Percentiles rank a stretch among this genome's conserved stretches.
Conservation (phyloP, 1,284 basidiomycete species). For the Wallemia mellicola region DNA sequence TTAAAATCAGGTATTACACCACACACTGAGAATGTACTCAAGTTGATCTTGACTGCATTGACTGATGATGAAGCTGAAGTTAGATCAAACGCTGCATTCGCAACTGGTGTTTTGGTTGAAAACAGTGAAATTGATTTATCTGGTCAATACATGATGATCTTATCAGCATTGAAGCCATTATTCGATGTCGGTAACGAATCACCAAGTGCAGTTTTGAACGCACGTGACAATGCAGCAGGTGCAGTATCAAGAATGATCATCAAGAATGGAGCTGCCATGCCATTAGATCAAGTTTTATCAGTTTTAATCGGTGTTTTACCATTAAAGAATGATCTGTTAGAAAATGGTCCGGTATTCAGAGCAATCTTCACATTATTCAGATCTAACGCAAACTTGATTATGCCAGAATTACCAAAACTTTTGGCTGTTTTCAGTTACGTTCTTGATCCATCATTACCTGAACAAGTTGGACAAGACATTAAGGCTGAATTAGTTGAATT, state of each 20-base stretch:
- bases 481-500: conserved; percentile 43
- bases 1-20: conserved; percentile 66
- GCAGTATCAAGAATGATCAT: conserved; percentile 66
- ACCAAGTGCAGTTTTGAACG: conserved; percentile 37
- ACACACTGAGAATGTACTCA: conserved; percentile 52
- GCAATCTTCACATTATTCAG: conserved; percentile 69
- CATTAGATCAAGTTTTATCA: conserved; percentile 60
- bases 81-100: conserved; percentile 85
- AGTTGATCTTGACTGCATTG: conserved; percentile 55
- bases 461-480: conserved; percentile 48
- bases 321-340: conserved; percentile 48
- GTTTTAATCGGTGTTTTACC: conserved; percentile 57
- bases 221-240: conserved; percentile 83
- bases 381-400: conserved; percentile 32
- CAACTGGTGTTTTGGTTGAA: conserved; percentile 68
- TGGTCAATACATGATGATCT: conserved; percentile 47
- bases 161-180: conserved; percentile 48
- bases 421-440: conserved; percentile 58
- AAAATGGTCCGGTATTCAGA: conserved; percentile 68
- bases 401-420: conserved; percentile 47
- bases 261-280: conserved; percentile 50
- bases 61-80: conserved; percentile 68
- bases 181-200: conserved; percentile 38
- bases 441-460: conserved; percentile 36
- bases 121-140: conserved; percentile 58